These are phyloP conservation scores for Flammula alnicola DNA, from an alignment of 1,284 basidiomycete genomes.

Conservation along the genomic window DNA sequence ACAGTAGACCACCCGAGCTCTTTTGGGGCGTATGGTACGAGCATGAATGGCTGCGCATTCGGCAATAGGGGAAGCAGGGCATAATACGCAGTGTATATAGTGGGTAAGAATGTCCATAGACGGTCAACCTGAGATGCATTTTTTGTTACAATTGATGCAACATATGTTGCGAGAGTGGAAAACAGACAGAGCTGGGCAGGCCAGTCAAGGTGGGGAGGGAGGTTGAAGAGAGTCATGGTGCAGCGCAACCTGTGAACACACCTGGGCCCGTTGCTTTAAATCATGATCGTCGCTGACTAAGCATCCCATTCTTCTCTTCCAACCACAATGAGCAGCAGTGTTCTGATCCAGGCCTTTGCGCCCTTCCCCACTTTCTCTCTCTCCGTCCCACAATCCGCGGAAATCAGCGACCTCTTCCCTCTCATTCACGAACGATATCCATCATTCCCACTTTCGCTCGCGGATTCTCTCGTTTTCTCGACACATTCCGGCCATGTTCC, in stretches of 20 bases:
- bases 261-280: too few relatives aligned
- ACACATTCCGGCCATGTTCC: constrained; percentile 56
- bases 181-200: constrained; percentile 65
- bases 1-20: constrained; percentile 47
- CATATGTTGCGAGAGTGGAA: constrained; percentile 51
- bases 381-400: constrained; percentile 54
- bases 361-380: constrained; percentile 79
- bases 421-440: constrained; percentile 63
- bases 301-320: background rate
- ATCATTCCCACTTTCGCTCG: constrained; percentile 52
- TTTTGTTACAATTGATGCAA: constrained; percentile 67
- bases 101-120: constrained; percentile 80
- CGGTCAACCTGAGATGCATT: constrained; percentile 89
- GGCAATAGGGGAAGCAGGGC: constrained; percentile 75
- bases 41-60: constrained; percentile 42
- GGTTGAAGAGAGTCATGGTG: constrained; percentile 31
- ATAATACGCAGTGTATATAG: constrained; percentile 79
- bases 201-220: constrained; percentile 50
- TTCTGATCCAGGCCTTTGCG: constrained; percentile 75
- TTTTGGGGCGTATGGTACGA: constrained; percentile 63
- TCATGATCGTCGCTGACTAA: too few relatives aligned
- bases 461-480: constrained; percentile 50
- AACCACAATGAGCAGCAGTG: constrained; percentile 26
- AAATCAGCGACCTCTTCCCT: constrained; percentile 53
- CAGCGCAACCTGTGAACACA: background rate